Evolutionary conservation across 73 alveolate species (phyloP).

Genomic region (Blepharisma japonicum): DNA sequence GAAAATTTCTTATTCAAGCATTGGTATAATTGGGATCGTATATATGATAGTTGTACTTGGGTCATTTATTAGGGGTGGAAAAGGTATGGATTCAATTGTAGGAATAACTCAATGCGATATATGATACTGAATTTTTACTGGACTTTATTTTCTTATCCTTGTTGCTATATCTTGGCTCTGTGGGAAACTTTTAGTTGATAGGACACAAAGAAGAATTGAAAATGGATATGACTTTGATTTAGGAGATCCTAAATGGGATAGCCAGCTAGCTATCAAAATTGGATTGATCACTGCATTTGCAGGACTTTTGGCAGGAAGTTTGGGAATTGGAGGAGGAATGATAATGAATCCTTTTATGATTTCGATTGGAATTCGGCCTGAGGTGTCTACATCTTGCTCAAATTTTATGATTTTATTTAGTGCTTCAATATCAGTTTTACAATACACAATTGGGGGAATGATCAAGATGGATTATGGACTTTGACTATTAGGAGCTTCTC

Average conservation of each 20-base stretch:
- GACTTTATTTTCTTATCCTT: too few relatives aligned
- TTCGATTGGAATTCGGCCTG: not conserved
- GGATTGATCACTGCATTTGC: not conserved
- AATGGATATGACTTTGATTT: conserved; percentile 10
- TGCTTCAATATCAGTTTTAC: not conserved
- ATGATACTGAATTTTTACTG: too few relatives aligned
- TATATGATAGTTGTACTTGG: not conserved
- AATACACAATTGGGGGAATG: not conserved
- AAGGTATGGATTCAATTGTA: not conserved
- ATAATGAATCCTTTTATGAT: not conserved
- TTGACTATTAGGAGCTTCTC: not conserved
- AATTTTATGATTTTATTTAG: not conserved
- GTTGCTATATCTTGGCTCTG: too few relatives aligned
- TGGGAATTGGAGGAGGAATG: conserved; percentile 24
- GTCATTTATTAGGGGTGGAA: not conserved
- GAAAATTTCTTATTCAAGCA: too few relatives aligned
- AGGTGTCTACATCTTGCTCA: conserved; percentile 24
- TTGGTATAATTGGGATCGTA: too few relatives aligned
- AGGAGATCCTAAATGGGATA: not conserved
- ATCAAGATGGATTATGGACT: not conserved
- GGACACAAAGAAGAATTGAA: not conserved
- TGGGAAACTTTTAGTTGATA: not conserved
- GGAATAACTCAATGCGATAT: conserved; percentile 12
- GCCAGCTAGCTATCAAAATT: not conserved
- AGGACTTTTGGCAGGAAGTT: conserved; percentile 8